Base-by-base conservation (phyloP, 441 rosid species). In the Omphalea diandra region DNA sequence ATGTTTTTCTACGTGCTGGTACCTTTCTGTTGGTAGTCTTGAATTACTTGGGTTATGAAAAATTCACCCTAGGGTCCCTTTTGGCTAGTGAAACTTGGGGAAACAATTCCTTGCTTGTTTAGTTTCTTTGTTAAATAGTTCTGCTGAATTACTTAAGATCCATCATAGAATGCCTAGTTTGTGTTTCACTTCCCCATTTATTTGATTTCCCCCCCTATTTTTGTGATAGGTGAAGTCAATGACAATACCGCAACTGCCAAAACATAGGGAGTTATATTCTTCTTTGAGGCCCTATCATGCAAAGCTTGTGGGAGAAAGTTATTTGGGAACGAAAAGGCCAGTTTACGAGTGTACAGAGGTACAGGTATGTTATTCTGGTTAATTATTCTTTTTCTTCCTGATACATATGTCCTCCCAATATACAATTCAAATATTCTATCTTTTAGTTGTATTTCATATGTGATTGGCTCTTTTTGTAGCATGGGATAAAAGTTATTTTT, bases 301-400 rank as follows among this genome's bases (percentile, higher is more conserved):
- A 29, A 87, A 84, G 85, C 98, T 93, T 36, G 98, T 95, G 10
- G 99, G 99, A 58, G 97, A 93, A 85, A 95, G 95, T 81, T 95
- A 83, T 75, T 84, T 90, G 82, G 98, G 89, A 49, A 89, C 79
- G 86, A 95, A 83, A 80, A 83, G 97, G 80, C 98, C 96, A 32
- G 82, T 90, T 31, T 84, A 93, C 38, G 97, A 93, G 73, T 93
- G 98, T 76, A 88, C 95, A 33, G 96, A 93, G 44, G 91, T 80
- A 60, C 98, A 95, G 97, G 99, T 95, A 65, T 68, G 68, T 53
- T 52, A 24, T 70, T 65, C 65, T 73, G 43, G 60, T 66, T 70
- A 22, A 38, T 49, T 41, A 0, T 69, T 53, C 8, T 58, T 46
- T n/a, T 52, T 62, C 7, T 31, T 60, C 49, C 17, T 58, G 22